These are phyloP conservation scores for Tricholoma bakamatsutake DNA, from an alignment of 768 basidiomycete species.

Conservation along the genomic window DNA sequence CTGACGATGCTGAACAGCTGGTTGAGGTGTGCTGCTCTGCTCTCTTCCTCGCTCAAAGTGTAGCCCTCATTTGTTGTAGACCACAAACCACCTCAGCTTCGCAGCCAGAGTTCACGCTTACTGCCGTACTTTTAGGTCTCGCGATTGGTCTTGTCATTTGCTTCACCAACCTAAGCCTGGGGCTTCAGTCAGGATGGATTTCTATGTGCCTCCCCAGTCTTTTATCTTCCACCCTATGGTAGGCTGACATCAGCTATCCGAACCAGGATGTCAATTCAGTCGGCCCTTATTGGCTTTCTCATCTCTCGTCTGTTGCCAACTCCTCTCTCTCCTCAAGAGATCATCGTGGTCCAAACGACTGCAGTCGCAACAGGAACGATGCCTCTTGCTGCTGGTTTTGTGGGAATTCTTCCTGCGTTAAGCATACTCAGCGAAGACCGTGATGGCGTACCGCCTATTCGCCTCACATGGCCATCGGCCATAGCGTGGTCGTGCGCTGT, in stretches of 20 bases:
- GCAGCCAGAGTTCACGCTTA: conserved; percentile 38
- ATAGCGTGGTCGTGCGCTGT: conserved; percentile 86
- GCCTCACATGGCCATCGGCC: conserved; percentile 66
- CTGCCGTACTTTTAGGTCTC: conserved; percentile 72
- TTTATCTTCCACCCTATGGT: background rate
- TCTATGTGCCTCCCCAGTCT: conserved; percentile 52
- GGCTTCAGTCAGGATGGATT: conserved; percentile 87
- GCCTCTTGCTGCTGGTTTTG: conserved; percentile 82
- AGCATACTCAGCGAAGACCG: conserved; percentile 64
- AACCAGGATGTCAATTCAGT: conserved; percentile 90
- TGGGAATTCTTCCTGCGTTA: conserved; percentile 90
- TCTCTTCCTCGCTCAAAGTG: background rate
- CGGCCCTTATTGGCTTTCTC: conserved; percentile 87
- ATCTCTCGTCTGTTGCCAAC: conserved; percentile 67
- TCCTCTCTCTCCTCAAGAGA: conserved; percentile 84
- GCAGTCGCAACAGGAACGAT: conserved; percentile 92
- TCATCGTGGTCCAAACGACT: conserved; percentile 91
- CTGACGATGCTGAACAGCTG: conserved; percentile 16
- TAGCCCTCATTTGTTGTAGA: background rate
- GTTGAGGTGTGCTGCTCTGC: background rate
- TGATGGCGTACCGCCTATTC: conserved; percentile 75
- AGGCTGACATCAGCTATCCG: background rate
- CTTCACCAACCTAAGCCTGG: conserved; percentile 88
- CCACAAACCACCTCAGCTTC: conserved; percentile 9
- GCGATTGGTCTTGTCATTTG: conserved; percentile 83